Conservation (phyloP, 2,329 filamentous ascomycete species). For the Aotearoamyces nothofagi region DNA sequence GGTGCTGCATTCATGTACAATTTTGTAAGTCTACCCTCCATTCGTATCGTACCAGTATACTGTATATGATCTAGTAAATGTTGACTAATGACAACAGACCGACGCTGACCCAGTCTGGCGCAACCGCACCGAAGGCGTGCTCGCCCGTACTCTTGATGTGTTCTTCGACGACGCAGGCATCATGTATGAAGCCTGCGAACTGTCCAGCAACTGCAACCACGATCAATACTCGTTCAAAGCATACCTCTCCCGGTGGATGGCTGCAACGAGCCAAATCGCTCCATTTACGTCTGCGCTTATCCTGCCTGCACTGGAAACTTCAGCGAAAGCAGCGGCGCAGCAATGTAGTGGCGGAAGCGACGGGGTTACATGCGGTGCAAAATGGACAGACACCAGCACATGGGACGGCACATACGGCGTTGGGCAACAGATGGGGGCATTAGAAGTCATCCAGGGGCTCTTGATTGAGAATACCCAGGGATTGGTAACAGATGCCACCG, state of each 20-base stretch:
- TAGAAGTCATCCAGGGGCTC: constrained; percentile 40
- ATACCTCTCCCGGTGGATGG: constrained; percentile 45
- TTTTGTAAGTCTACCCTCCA: constrained; percentile 23
- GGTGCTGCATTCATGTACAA: constrained; percentile 33
- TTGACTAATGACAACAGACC: too few relatives aligned
- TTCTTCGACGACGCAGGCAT: constrained; percentile 41
- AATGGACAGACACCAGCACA: constrained; percentile 35
- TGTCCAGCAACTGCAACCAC: constrained; percentile 39
- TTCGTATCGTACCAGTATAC: too few relatives aligned
- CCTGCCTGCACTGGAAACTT: constrained; percentile 35
- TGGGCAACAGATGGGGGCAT: constrained; percentile 55
- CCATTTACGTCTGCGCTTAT: constrained; percentile 39
- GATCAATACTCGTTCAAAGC: constrained; percentile 51
- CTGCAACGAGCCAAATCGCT: constrained; percentile 44
- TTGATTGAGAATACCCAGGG: constrained; percentile 20
- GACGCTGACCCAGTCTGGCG: too few relatives aligned
- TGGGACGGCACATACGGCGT: constrained; percentile 48
- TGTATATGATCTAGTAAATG: too few relatives aligned
- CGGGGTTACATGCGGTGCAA: constrained; percentile 42
- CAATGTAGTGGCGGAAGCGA: constrained; percentile 43
- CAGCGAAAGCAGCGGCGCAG: constrained; percentile 35
- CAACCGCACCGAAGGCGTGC: constrained; percentile 36
- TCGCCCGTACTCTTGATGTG: constrained; percentile 33
- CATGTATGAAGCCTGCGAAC: constrained; percentile 52
- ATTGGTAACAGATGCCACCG: constrained; percentile 25